Base-by-base conservation (phyloP, 176 grass and related monocot genomes). In the Phoenix dactylifera region DNA sequence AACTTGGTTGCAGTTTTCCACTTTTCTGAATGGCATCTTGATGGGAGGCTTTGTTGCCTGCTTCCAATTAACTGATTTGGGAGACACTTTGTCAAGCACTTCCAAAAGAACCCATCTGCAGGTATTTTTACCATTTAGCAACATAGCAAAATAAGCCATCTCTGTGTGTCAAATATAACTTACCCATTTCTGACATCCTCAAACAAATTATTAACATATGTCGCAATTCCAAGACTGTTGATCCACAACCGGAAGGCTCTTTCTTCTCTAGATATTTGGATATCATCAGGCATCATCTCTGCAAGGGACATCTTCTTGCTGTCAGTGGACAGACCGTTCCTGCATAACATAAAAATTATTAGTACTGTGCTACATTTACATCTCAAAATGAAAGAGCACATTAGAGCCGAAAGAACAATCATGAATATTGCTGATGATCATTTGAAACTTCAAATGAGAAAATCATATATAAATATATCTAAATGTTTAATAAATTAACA, bases 101-200 rank as follows among this genome's bases (percentile, higher is more conserved):
- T 97, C 92, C 69, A 97, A 83, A 73, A 97, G 81, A 85, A 97
- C 87, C 92, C 92, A 97, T 88, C 92, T 97, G 78, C 79, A 84
- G 16, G 22, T 16, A 26, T 59, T 6, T 25, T 25, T 26, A 59
- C 23, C 23, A 28, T 20, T 58, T 16, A 59, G 24, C 22, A 3
- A 59, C 2, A 26, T 67, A 16, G 1, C 39, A 67, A 30, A 44
- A 74, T 26, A 56, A 23, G 59, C 4, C 16, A 44, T 55, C 32
- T 54, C 14, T 67, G 25, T 51, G 7, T 26, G 18, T 51, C 44
- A 54, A 55, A 54, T 22, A 57, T 16, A 57, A 29, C 24, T 75
- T 87, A 97, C 92, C 92, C 92, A 28, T 97, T 85, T 77, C 85
- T 85, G 66, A 97, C 59, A 78, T 97, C 92, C 86, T 97, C 92